These are phyloP conservation scores for Vigna nakashimae DNA, from an alignment of 306 rosid genomes.

Conservation along the genomic window DNA sequence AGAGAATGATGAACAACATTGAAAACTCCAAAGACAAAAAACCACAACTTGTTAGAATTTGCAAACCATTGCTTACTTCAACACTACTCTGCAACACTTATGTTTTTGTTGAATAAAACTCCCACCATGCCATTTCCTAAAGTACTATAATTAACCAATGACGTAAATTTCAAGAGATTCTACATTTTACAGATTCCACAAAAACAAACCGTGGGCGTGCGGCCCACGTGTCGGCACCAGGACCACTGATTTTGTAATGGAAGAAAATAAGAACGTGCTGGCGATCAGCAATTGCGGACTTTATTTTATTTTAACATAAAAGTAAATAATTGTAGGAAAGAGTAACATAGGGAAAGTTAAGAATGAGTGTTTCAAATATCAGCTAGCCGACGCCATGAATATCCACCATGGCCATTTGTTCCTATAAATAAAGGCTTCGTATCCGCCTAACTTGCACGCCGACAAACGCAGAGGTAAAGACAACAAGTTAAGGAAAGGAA, in stretches of 20 bases:
- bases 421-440: not conserved
- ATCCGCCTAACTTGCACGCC: not conserved
- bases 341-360: too few relatives aligned
- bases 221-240: not conserved
- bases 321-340: too few relatives aligned
- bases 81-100: not conserved
- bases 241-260: not conserved
- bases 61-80: not conserved
- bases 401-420: not conserved
- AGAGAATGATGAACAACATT: not conserved
- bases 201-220: slow-evolving; percentile 15
- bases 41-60: not conserved
- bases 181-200: too few relatives aligned
- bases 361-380: too few relatives aligned
- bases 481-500: too few relatives aligned
- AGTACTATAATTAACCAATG: not conserved
- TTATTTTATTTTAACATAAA: too few relatives aligned
- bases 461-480: not conserved
- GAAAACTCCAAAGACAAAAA: not conserved
- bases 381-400: not conserved
- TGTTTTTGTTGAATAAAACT: slow-evolving; percentile 13
- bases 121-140: not conserved
- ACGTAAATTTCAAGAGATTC: not conserved
- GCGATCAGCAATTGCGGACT: too few relatives aligned
- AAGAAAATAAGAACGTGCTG: too few relatives aligned